These are phyloP conservation scores for Candida namnaoensis DNA, from an alignment of 805 yeast genomes.

Conservation along the genomic window DNA sequence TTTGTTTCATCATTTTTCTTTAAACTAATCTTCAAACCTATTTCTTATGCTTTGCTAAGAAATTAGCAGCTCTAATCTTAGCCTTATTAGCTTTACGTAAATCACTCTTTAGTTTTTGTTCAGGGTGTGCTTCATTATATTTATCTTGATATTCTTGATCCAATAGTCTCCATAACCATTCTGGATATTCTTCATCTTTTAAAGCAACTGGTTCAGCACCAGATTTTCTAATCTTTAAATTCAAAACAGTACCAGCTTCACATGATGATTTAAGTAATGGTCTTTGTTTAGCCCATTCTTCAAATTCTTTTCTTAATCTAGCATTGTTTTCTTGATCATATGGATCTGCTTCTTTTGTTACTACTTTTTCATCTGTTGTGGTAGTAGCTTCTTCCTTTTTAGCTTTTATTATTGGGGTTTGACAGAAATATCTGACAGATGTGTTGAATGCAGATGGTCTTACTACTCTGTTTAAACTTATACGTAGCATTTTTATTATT, in stretches of 20 bases:
- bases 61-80: slow-evolving; percentile 71
- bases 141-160: slow-evolving; percentile 56
- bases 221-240: slow-evolving; percentile 63
- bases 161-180: slow-evolving; percentile 85
- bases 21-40: no score
- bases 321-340: background rate
- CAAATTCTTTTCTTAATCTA: background rate
- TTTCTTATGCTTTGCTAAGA: slow-evolving; percentile 26
- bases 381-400: no score
- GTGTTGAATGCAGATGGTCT: no score
- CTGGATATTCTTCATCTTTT: slow-evolving; percentile 85
- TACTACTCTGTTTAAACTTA: no score
- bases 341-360: slow-evolving; percentile 7
- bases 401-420: no score
- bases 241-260: slow-evolving; percentile 63
- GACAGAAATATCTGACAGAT: no score
- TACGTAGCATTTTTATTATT: no score
- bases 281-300: background rate
- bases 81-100: slow-evolving; percentile 61
- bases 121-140: slow-evolving; percentile 49
- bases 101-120: slow-evolving; percentile 60
- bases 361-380: no score
- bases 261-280: slow-evolving; percentile 35
- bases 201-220: slow-evolving; percentile 87
- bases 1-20: no score